These are phyloP conservation scores for Rubroboletus satanas DNA, from an alignment of 768 basidiomycete genomes.

Conservation along the genomic window DNA sequence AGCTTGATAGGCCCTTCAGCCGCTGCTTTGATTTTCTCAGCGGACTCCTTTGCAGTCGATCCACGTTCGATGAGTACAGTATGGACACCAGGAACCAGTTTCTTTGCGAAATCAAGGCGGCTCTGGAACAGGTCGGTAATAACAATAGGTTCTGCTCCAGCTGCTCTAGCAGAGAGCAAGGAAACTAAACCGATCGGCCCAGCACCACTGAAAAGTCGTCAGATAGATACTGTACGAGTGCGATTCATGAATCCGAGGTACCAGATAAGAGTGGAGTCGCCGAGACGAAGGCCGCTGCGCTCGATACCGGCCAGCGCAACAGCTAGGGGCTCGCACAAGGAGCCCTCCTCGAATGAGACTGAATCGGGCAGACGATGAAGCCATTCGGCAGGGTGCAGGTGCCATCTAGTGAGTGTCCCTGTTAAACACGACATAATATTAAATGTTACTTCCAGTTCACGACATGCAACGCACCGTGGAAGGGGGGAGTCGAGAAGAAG, in stretches of 20 bases:
- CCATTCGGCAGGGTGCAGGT: constrained; percentile 65
- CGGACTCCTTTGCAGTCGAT: constrained; percentile 45
- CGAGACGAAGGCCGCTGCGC: constrained; percentile 59
- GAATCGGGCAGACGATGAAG: constrained; percentile 60
- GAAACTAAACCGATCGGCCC: constrained; percentile 65
- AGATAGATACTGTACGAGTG: constrained; percentile 11
- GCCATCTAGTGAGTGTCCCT: constrained; percentile 65
- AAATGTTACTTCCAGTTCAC: background rate
- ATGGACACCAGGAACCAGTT: constrained; percentile 53
- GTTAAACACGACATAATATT: background rate
- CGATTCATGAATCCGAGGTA: constrained; percentile 19
- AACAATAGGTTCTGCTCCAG: constrained; percentile 65
- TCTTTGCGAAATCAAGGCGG: constrained; percentile 64
- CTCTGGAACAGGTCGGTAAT: constrained; percentile 66
- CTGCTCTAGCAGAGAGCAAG: constrained; percentile 60
- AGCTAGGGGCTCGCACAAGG: constrained; percentile 63
- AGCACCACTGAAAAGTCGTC: constrained; percentile 45
- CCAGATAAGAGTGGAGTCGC: constrained; percentile 62
- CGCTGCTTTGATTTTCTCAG: constrained; percentile 47
- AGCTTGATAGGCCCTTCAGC: constrained; percentile 49
- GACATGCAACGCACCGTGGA: constrained; percentile 43
- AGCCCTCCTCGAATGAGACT: constrained; percentile 64
- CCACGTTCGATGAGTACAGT: constrained; percentile 53
- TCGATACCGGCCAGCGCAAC: constrained; percentile 68
- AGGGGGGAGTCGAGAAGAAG: constrained; percentile 70